Evolutionary conservation across 2,329 filamentous ascomycete species (phyloP).

Genomic region (Cyanodermella asteris): DNA sequence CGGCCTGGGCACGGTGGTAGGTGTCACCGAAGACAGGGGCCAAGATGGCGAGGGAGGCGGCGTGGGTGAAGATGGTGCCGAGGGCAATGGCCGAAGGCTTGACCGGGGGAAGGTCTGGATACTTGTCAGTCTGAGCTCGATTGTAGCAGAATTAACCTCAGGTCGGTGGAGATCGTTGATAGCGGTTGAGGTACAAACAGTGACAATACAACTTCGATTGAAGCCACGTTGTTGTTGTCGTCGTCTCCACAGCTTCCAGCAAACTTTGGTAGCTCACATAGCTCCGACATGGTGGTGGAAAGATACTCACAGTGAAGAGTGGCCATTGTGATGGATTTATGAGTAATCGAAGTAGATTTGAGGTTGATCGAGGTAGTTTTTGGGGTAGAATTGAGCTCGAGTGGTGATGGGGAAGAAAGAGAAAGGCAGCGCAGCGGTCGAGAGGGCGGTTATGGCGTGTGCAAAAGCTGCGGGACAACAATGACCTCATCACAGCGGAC

Average conservation of each 20-base stretch:
- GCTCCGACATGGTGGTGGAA: neutral
- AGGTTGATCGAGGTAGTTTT: neutral
- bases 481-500: too few relatives aligned
- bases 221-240: too few relatives aligned
- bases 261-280: constrained; percentile 3
- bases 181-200: neutral
- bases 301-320: constrained; percentile 34
- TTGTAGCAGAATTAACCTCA: neutral
- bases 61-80: constrained; percentile 89
- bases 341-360: neutral
- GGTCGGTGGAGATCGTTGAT: constrained; percentile 2
- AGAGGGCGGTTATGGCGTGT: too few relatives aligned
- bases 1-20: constrained; percentile 74
- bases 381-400: neutral
- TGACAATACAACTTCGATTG: too few relatives aligned
- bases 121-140: constrained; percentile 1
- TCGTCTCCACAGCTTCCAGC: too few relatives aligned
- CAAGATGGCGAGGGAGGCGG: constrained; percentile 68
- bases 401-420: constrained; percentile 2
- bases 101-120: constrained; percentile 50
- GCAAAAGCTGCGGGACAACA: too few relatives aligned
- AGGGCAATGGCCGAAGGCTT: constrained; percentile 97
- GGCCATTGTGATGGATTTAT: constrained; percentile 26
- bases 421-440: neutral
- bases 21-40: constrained; percentile 81